Percentiles rank a stretch among this genome's conserved stretches.
phyloP scores from a whole-genome alignment of 768 basidiomycete genomes.

The Boletus barrowsii region DNA sequence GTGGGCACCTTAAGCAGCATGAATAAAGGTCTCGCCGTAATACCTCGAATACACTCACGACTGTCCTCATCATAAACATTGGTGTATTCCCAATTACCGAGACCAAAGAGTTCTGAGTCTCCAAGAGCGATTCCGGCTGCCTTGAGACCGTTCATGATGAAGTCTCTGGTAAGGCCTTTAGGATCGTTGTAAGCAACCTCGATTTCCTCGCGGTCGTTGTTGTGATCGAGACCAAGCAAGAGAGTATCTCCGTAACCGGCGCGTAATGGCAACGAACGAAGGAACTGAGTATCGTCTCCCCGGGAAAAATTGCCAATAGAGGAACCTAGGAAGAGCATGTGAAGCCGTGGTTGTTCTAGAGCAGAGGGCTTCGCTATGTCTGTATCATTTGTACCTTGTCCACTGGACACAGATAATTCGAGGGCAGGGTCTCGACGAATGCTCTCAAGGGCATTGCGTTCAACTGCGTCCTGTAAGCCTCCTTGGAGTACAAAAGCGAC shows the following conservation, averaged over 20 bases:
- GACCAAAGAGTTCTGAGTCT: conserved; percentile 58
- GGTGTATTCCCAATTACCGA: conserved; percentile 74
- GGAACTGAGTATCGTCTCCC: conserved; percentile 65
- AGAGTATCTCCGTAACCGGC: conserved; percentile 76
- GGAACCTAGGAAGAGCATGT: conserved; percentile 89
- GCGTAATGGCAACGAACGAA: conserved; percentile 74
- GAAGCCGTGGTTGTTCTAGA: conserved; percentile 57
- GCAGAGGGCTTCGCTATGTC: conserved; percentile 38
- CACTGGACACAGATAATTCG: conserved; percentile 34
- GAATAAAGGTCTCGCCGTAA: not conserved
- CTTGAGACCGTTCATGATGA: conserved; percentile 84
- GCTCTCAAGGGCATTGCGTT: conserved; percentile 10
- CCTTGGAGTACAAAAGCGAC: conserved; percentile 68
- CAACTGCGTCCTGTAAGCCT: conserved; percentile 14
- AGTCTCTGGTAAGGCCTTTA: conserved; percentile 64
- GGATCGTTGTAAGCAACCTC: conserved; percentile 86
- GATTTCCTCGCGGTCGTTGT: conserved; percentile 65
- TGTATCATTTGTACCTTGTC: not conserved
- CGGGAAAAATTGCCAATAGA: conserved; percentile 89
- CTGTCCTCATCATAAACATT: conserved; percentile 53
- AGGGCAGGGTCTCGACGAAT: conserved; percentile 36
- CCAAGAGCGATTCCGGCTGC: conserved; percentile 69
- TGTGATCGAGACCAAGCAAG: conserved; percentile 87
- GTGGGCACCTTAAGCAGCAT: conserved; percentile 58
- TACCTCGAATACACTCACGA: conserved; percentile 34